Evolutionary conservation across 1,284 basidiomycete genomes (phyloP), one percentile per base, ranked within the genome.

Genomic region (Dichomitus squalens): DNA sequence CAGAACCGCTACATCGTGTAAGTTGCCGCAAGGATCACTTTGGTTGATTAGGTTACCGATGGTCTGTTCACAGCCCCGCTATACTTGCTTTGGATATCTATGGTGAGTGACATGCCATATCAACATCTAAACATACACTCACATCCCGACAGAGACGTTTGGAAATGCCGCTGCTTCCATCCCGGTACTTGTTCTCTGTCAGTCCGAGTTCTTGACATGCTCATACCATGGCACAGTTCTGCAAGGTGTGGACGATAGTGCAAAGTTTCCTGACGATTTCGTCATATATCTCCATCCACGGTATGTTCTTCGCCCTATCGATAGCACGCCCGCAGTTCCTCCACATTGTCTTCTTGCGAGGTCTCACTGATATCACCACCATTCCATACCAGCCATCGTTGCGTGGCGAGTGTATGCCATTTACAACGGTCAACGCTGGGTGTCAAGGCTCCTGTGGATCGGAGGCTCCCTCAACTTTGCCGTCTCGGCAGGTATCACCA

Each of bases 1-100:
- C 55, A 72, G 70, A 72, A 72, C 52, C 68, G 70, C 14, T 72
- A 72, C 49, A 58, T 67, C 35, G 65, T 72, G 70, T 72, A 40
- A 57, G 69, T 54, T 7, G n/a, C 49, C 18, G 25, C 20, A 20
- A 7, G 9, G 5, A 4, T 23, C 14, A 6, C 35, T 27, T 54
- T 38, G 29, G 11, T 41, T 8, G 38, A 41, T 38, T 38, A 18
- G 3, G 46, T 54, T 38, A 46, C 31, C 18, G 20, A 44, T 59
- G 29, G 18, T n/a, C 20, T n/a, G 7, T 40, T 18, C 23, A 2
- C 31, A 70, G 69, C 16, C 70, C 70, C 31, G 48, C 67, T n/a
- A 65, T 72, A n/a, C 54, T 72, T 23, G 64, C 65, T 9, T 53
- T 72, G 12, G 70, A 72, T 31, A 59, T 68, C 34, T 72, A 68